Conservation (phyloP, 2,329 filamentous ascomycete species). For the Fusarium torreyae region DNA sequence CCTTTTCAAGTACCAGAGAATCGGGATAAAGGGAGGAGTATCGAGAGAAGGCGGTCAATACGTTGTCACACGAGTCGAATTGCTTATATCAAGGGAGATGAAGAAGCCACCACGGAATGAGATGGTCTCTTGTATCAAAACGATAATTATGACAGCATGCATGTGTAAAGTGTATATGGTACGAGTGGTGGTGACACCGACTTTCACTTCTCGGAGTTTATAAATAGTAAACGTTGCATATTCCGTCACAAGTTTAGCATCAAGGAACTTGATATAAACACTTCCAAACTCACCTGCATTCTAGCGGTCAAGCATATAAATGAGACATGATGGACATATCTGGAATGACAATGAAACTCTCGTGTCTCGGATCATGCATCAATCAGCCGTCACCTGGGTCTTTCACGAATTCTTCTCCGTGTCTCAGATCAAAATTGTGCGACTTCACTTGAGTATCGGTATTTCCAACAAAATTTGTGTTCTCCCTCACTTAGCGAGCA, state of each 20-base stretch:
- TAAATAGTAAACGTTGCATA: neutral
- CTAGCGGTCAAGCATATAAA: slow-evolving; percentile 15
- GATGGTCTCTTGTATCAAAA: too few species aligned
- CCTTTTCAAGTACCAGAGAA: neutral
- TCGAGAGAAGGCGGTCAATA: neutral
- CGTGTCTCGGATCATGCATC: slow-evolving; percentile 26
- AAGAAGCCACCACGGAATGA: too few species aligned
- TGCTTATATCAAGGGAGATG: neutral
- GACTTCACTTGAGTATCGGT: neutral
- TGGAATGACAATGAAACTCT: slow-evolving; percentile 36
- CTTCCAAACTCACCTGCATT: neutral
- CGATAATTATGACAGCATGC: neutral
- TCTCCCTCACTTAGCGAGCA: neutral
- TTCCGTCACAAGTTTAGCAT: neutral
- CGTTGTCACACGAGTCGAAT: neutral
- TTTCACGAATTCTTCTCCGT: neutral
- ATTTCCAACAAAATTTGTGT: neutral
- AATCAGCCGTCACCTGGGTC: neutral
- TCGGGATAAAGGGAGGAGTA: neutral
- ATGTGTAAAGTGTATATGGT: neutral
- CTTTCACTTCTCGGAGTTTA: neutral
- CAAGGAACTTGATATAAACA: neutral
- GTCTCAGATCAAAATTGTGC: slow-evolving; percentile 17
- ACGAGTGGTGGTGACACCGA: neutral
- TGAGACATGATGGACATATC: neutral